phyloP scores from a whole-genome alignment of 495 filamentous ascomycete species.

The Clohesyomyces aquaticus region DNA sequence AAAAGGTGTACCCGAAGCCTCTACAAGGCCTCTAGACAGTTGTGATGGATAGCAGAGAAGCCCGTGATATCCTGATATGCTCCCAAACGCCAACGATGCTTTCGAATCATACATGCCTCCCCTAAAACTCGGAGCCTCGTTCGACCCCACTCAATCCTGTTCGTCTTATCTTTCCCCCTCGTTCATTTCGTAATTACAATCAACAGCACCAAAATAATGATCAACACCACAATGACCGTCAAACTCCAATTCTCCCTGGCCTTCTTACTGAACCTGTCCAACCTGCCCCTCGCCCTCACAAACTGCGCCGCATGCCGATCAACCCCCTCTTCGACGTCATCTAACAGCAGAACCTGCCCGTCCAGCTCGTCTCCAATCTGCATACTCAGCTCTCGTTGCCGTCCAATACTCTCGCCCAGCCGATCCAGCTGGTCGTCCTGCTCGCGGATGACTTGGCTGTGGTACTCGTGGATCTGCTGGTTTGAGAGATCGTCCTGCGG shows the following conservation, averaged over 20 bases:
- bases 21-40: no score
- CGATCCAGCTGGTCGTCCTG: slow-evolving; percentile 93
- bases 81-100: slow-evolving; percentile 13
- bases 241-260: slow-evolving; percentile 50
- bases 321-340: slow-evolving; percentile 80
- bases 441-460: slow-evolving; percentile 74
- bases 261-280: slow-evolving; percentile 45
- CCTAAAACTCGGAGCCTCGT: no score
- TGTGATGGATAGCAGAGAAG: no score
- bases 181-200: slow-evolving; percentile 49
- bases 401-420: slow-evolving; percentile 81
- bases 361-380: slow-evolving; percentile 97
- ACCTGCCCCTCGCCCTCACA: slow-evolving; percentile 69
- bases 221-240: slow-evolving; percentile 49
- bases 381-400: slow-evolving; percentile 90
- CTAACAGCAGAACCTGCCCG: slow-evolving; percentile 81
- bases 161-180: background rate
- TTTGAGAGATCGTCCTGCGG: slow-evolving; percentile 73
- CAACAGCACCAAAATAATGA: slow-evolving; percentile 48
- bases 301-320: slow-evolving; percentile 79
- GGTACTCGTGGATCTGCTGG: slow-evolving; percentile 84
- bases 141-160: background rate
- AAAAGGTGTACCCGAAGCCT: no score
- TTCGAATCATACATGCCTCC: background rate
- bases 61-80: no score